Base-by-base conservation (phyloP, 2,329 filamentous ascomycete species). In the Arthrobotrys iridis region DNA sequence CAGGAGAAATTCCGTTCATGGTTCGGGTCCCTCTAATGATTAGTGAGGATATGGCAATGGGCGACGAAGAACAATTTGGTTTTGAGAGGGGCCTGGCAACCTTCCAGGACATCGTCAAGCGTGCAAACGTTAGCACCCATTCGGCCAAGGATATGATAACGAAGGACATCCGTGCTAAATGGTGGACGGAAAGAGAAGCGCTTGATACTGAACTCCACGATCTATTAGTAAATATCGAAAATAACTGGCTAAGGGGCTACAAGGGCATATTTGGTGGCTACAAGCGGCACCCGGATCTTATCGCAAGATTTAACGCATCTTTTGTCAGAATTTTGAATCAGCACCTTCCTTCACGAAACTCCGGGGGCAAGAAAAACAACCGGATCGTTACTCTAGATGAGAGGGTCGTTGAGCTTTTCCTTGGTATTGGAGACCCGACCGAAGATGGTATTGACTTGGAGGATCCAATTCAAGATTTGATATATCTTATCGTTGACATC, bases 401-500 rank as follows among this genome's bases (percentile, higher is more conserved):
- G 24, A 85, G 88, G 66, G 91, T 98, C 15, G 83, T 98, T 50
- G 93, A 97, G 79, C 84, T 99, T 0, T 98, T 99, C 79, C 87
- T 97, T 72, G 92, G 92, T 0, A 86, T 99, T 0, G 93, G 93
- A 2, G 88, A 92, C 79, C 87, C 92, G 1, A 87, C 87, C 0
- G 86, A 87, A 5, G 87, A 89, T 1, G 88, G 89, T 5, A 83
- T 84, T 70, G 93, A 97, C 77, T 86, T 96, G 20, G 94, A 98
- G 77, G 94, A 98, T 79, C 88, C 90, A 0, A 84, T 99, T n/a
- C 93, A 90, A 78, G 95, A 99, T 81, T 84, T 99, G 26, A 87
- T 99, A 2, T 98, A 97, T 83, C 98, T 98, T 81, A 91, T 98
- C 0, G 90, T 99, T 4, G 95, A 99, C 79, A 93, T 98, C 59